A percentile compares a stretch with the other conserved stretches of the same genome.
These are phyloP conservation scores for Monascus purpureus DNA, from an alignment of 495 filamentous ascomycete species.

Conservation along the genomic window DNA sequence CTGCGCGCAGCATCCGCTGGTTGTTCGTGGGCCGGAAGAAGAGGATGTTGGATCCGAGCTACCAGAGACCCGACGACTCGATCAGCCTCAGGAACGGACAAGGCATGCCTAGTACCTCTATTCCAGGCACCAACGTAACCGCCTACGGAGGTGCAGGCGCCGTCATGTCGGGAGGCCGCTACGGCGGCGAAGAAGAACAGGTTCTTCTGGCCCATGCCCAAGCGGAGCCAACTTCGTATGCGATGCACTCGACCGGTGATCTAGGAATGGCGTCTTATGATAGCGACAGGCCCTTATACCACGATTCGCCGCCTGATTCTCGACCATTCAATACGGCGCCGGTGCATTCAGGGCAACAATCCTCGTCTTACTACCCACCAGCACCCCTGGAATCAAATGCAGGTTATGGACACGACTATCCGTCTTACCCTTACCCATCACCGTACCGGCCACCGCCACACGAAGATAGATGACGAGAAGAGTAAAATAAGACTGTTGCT, in stretches of 20 bases:
- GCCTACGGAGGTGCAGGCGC: slow-evolving; percentile 20
- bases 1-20: slow-evolving; percentile 57
- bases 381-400: too few species aligned
- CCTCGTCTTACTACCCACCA: too few species aligned
- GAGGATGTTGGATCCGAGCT: slow-evolving; percentile 27
- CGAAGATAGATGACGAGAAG: too few species aligned
- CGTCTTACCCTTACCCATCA: too few species aligned
- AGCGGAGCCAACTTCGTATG: slow-evolving; percentile 17
- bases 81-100: slow-evolving; percentile 24
- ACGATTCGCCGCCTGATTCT: background rate
- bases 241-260: slow-evolving; percentile 1
- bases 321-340: too few species aligned
- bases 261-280: slow-evolving; percentile 8
- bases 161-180: slow-evolving; percentile 11
- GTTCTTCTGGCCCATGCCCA: slow-evolving; percentile 29
- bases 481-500: too few species aligned
- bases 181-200: slow-evolving; percentile 25
- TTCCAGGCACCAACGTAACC: slow-evolving; percentile 9
- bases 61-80: slow-evolving; percentile 17
- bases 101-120: slow-evolving; percentile 7
- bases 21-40: slow-evolving; percentile 47
- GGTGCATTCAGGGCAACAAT: too few species aligned
- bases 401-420: too few species aligned
- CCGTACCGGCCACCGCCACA: too few species aligned
- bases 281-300: slow-evolving; percentile 3